Percentiles rank a stretch among this genome's conserved stretches.
Conservation (phyloP, 768 basidiomycete species). For the Coprinopsis strossmayeri region DNA sequence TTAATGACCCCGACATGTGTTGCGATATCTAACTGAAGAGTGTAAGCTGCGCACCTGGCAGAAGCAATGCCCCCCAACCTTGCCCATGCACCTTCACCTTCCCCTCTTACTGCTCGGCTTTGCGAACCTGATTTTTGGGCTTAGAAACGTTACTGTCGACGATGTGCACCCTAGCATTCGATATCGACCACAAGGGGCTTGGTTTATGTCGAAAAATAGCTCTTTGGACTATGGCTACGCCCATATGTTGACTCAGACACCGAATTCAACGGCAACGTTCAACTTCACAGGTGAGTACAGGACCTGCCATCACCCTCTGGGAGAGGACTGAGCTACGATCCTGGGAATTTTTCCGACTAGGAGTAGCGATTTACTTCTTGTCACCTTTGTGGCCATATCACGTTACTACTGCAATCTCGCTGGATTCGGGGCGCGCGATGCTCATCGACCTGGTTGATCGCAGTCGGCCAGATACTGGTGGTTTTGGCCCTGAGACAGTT, state of each 20-base stretch:
- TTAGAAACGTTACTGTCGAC: slow-evolving; percentile 27
- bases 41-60: background rate
- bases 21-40: background rate
- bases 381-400: slow-evolving; percentile 41
- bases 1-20: background rate
- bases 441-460: slow-evolving; percentile 35
- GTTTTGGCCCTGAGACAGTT: slow-evolving; percentile 31
- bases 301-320: background rate
- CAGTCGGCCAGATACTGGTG: slow-evolving; percentile 20
- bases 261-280: slow-evolving; percentile 33
- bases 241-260: slow-evolving; percentile 25
- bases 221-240: slow-evolving; percentile 27
- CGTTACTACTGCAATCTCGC: slow-evolving; percentile 32
- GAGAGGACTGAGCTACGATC: background rate
- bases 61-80: background rate
- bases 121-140: slow-evolving; percentile 12
- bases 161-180: slow-evolving; percentile 24
- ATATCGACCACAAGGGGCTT: slow-evolving; percentile 25
- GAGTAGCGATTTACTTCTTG: slow-evolving; percentile 36
- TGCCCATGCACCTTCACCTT: slow-evolving; percentile 3
- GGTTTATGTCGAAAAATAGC: slow-evolving; percentile 23
- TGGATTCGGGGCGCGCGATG: slow-evolving; percentile 27
- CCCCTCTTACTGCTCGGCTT: slow-evolving; percentile 11
- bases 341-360: slow-evolving; percentile 16
- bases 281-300: slow-evolving; percentile 31